A percentile compares a stretch with the other conserved stretches of the same genome.
Evolutionary conservation across 2,329 filamentous ascomycete genomes (phyloP).

Genomic region (Venturia asperata): DNA sequence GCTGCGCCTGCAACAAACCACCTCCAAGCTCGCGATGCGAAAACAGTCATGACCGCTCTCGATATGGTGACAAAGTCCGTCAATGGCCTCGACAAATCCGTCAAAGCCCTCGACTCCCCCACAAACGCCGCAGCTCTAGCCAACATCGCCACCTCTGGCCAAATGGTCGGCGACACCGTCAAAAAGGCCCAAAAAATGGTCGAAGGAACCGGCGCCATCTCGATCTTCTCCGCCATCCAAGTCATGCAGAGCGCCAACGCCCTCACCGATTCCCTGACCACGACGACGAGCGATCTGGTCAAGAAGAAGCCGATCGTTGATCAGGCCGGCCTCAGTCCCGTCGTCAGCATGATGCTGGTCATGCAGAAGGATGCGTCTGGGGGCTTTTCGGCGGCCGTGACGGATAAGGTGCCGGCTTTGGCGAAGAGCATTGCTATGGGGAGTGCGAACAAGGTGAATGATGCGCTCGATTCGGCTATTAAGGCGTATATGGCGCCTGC

Average conservation of each 20-base stretch:
- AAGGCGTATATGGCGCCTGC: slow-evolving; percentile 6
- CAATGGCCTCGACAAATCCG: slow-evolving; percentile 1
- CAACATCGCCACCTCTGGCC: neutral
- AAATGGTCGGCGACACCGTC: neutral
- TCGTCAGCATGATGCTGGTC: neutral
- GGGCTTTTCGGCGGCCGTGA: neutral
- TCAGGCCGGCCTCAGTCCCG: neutral
- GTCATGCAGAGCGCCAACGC: neutral
- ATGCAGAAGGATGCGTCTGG: slow-evolving; percentile 1
- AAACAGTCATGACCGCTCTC: neutral
- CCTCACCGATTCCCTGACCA: neutral
- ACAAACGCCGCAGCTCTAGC: neutral
- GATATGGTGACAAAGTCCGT: slow-evolving; percentile 2
- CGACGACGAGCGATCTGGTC: neutral
- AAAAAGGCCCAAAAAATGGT: slow-evolving; percentile 7
- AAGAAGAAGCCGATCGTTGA: slow-evolving; percentile 2
- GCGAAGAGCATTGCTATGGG: neutral
- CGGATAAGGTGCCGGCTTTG: neutral
- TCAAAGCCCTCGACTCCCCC: neutral
- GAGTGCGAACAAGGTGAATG: slow-evolving; percentile 4
- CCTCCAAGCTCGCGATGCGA: neutral
- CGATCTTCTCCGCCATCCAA: neutral
- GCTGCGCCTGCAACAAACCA: slow-evolving; percentile 1
- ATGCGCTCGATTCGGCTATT: neutral
- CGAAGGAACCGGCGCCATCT: neutral